phyloP scores from a whole-genome alignment of 225 moss, liverwort and hornwort genomes.

The Marchantia paleacea region DNA sequence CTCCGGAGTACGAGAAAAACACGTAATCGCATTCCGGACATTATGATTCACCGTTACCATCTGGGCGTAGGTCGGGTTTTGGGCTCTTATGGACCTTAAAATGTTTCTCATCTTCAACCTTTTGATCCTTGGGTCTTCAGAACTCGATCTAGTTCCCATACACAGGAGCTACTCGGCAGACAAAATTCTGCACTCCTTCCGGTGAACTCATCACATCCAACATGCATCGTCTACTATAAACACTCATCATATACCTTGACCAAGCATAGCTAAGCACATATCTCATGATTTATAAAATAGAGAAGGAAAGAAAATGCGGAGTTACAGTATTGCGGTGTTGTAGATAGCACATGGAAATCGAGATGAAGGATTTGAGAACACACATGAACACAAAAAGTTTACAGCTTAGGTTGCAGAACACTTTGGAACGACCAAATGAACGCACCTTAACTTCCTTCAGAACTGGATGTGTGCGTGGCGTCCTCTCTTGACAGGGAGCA shows the following conservation, averaged over 20 bases:
- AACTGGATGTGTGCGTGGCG: not conserved
- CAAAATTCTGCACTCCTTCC: too few species aligned
- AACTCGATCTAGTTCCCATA: too few species aligned
- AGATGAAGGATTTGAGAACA: not conserved
- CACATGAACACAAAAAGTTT: not conserved
- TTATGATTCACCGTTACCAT: too few species aligned
- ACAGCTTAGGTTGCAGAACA: not conserved
- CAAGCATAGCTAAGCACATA: not conserved
- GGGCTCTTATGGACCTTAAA: too few species aligned
- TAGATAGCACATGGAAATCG: not conserved
- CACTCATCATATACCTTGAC: not conserved
- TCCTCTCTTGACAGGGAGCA: not conserved
- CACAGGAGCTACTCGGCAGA: too few species aligned
- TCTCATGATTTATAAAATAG: not conserved
- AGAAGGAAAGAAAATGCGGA: too few species aligned
- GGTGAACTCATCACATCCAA: too few species aligned
- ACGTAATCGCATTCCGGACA: too few species aligned
- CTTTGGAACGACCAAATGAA: not conserved
- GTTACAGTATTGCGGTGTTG: not conserved
- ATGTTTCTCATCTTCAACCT: too few species aligned
- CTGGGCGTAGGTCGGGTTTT: too few species aligned
- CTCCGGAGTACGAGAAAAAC: too few species aligned
- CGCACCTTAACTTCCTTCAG: slow-evolving; percentile 20
- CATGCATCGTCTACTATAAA: not conserved
- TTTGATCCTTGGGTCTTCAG: too few species aligned